These are phyloP conservation scores for Hypholoma sublateritium DNA, from an alignment of 768 basidiomycete species.

Conservation along the genomic window DNA sequence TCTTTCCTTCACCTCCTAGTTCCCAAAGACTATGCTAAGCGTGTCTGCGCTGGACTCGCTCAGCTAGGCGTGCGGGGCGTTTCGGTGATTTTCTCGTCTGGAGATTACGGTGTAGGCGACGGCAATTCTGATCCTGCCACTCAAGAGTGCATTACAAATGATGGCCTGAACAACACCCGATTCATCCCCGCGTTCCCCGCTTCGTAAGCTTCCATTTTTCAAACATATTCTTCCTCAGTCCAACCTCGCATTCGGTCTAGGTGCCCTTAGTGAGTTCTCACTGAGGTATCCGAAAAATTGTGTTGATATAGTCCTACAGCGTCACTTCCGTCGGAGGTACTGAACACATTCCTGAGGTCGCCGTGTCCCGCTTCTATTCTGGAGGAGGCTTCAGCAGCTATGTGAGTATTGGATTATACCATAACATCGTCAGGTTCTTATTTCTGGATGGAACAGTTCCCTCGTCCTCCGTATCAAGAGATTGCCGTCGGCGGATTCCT, in stretches of 20 bases:
- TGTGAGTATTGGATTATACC: constrained; percentile 33
- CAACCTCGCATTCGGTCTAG: constrained; percentile 16
- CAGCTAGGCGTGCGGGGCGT: constrained; percentile 67
- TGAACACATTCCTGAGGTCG: constrained; percentile 54
- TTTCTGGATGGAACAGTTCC: constrained; percentile 37
- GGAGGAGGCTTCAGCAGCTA: constrained; percentile 77
- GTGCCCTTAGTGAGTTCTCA: constrained; percentile 48
- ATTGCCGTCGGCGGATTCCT: constrained; percentile 45
- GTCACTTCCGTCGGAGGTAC: constrained; percentile 78
- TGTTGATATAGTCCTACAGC: constrained; percentile 30
- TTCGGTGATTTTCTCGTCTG: constrained; percentile 65
- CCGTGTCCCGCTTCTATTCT: constrained; percentile 50
- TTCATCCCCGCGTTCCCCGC: constrained; percentile 68
- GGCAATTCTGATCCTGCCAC: constrained; percentile 50
- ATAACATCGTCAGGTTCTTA: background rate
- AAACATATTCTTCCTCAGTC: background rate
- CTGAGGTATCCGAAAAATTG: background rate
- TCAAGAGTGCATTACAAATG: constrained; percentile 58
- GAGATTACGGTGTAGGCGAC: constrained; percentile 74
- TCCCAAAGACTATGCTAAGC: constrained; percentile 2
- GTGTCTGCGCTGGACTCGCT: constrained; percentile 57
- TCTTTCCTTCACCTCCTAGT: background rate
- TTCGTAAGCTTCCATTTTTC: constrained; percentile 28
- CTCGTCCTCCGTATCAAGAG: constrained; percentile 56
- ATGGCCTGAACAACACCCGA: constrained; percentile 50